Percentiles rank a stretch among this genome's conserved stretches.
These are phyloP conservation scores for Gynandropsis gynandra DNA, from an alignment of 345 rosid genomes.

Conservation along the genomic window DNA sequence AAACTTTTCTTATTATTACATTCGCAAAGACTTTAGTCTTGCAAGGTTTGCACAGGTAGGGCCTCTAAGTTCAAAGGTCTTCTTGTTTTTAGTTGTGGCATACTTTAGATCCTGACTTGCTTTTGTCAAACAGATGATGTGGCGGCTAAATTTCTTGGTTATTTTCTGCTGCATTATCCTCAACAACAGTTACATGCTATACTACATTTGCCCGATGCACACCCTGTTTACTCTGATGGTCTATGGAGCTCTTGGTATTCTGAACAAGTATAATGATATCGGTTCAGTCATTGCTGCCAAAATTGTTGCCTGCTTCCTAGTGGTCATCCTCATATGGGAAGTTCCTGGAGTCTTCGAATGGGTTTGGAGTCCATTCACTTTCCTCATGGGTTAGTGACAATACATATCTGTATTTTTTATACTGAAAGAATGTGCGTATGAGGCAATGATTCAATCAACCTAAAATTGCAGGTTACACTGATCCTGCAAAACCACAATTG, in stretches of 20 bases:
- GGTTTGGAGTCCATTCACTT: conserved; percentile 87
- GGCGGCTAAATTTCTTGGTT: conserved; percentile 97
- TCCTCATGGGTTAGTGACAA: conserved; percentile 65
- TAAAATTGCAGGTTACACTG: conserved; percentile 70
- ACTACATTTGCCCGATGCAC: conserved; percentile 99
- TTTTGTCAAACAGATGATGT: conserved; percentile 81
- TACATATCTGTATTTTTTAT: conserved; percentile 16
- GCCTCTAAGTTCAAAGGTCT: conserved; percentile 1
- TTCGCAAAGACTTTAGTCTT: conserved; percentile 96
- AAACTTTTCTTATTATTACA: conserved; percentile 92
- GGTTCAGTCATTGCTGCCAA: conserved; percentile 75
- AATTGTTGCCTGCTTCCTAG: conserved; percentile 66
- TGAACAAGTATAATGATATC: conserved; percentile 81
- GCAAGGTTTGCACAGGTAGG: conserved; percentile 94
- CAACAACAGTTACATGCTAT: conserved; percentile 82
- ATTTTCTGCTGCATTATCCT: conserved; percentile 76
- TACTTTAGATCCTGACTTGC: conserved; percentile 21
- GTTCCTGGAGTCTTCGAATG: conserved; percentile 88
- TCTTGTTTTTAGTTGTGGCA: conserved; percentile 14
- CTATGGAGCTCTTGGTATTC: conserved; percentile 84
- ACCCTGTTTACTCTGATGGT: conserved; percentile 99
- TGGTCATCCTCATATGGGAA: conserved; percentile 88
- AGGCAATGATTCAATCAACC: conserved; percentile 4
- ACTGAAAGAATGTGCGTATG: conserved; percentile 10
- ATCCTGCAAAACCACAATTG: conserved; percentile 72